Evolutionary conservation across 2,329 filamentous ascomycete genomes (phyloP).

Genomic region (Colletotrichum navitas): DNA sequence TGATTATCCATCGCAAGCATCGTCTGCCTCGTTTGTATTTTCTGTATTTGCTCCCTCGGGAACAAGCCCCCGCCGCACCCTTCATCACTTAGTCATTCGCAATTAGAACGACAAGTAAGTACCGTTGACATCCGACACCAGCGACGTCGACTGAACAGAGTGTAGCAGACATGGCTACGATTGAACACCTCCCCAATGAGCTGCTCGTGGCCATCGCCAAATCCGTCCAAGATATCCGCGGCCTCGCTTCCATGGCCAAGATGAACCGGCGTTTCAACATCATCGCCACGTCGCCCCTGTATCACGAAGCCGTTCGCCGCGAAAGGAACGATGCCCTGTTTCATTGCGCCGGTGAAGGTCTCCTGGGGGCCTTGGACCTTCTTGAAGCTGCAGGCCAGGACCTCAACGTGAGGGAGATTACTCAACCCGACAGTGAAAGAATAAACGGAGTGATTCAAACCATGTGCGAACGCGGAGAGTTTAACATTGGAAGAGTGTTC

Average conservation of each 20-base stretch:
- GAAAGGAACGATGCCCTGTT: constrained; percentile 1
- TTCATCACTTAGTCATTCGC: not conserved
- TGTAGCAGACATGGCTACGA: not conserved
- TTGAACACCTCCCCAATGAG: not conserved
- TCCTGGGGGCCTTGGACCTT: not conserved
- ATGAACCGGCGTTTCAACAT: constrained; percentile 7
- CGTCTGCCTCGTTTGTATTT: not conserved
- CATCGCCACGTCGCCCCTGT: constrained; percentile 1
- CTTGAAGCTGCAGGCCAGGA: not conserved
- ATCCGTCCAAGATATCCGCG: constrained; percentile 3
- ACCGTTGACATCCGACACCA: not conserved
- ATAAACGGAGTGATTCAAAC: rapidly evolving
- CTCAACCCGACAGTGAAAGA: not conserved
- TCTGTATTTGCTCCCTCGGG: not conserved
- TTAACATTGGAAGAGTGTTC: not conserved
- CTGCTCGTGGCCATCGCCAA: not conserved
- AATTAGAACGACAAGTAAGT: too few species aligned
- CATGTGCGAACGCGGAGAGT: not conserved
- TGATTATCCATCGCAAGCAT: not conserved
- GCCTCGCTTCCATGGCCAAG: constrained; percentile 15
- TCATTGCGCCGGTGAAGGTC: constrained; percentile 2
- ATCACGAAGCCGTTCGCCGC: not conserved
- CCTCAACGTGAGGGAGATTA: not conserved
- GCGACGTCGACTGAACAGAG: not conserved
- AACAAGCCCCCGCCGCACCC: not conserved